Evolutionary conservation across 2,329 filamentous ascomycete genomes (phyloP), one percentile per base, ranked within the genome.

Genomic region (Akanthomyces muscarius): DNA sequence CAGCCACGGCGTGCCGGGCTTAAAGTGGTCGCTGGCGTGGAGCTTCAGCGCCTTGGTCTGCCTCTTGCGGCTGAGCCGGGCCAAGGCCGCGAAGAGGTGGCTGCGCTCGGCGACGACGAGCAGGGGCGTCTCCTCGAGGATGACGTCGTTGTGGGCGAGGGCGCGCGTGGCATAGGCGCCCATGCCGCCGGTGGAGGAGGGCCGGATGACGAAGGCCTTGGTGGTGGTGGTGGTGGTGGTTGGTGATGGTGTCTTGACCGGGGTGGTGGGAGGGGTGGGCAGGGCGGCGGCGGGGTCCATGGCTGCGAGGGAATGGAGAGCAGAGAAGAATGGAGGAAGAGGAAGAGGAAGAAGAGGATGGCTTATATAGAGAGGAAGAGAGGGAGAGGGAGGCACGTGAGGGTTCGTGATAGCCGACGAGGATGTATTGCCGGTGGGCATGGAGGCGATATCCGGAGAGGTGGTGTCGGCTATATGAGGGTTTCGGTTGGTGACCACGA

Each of bases 91-190:
- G 62, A 5, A 68, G 1, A 8, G 65, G 0, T 42, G 61, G 61
- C 41, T 4, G 53, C 51, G 28, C 14, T 58, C 11, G 30, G 70
- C 65, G 6, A 69, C 65, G 10, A 70, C 69, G 18, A 85, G 68
- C 0, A 83, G 69, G 0, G 81, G 77, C 13, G 65, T 66, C 69
- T 86, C 83, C 0, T 75, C 66, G 0, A 84, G 75, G 10, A 85
- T 76, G 1, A 72, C 66, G 42, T 80, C 75, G 42, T 75, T 75
- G 0, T 66, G 56, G 21, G 65, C 65, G 13, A 85, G 73, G 7
- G 76, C 70, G 5, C 67, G 69, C 0, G 68, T 65, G 0, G 83
- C 81, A 53, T 84, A 83, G 0, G 74, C 77, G 0, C 83, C 83
- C 51, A 77, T 75, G 1, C 82, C 82, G 0, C 77, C 76, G 1